Conservation (phyloP, 768 basidiomycete genomes). For the Phylloporus sp. region DNA sequence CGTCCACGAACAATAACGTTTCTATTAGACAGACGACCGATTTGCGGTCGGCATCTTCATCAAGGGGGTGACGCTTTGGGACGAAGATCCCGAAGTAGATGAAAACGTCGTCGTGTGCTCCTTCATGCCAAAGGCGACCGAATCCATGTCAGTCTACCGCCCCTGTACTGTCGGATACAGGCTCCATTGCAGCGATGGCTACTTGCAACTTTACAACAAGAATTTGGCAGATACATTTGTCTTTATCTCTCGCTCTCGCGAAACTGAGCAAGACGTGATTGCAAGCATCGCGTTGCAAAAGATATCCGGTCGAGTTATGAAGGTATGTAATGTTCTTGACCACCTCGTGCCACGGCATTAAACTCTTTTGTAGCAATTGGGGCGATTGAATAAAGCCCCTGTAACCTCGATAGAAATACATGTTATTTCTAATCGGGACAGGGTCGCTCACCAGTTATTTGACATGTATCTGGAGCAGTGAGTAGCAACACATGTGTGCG, state of each 20-base stretch:
- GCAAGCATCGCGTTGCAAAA: slow-evolving; percentile 62
- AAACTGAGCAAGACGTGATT: slow-evolving; percentile 45
- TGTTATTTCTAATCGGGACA: slow-evolving; percentile 66
- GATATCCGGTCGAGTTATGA: slow-evolving; percentile 50
- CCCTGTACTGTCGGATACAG: slow-evolving; percentile 52
- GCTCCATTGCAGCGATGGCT: slow-evolving; percentile 52
- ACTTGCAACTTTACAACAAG: slow-evolving; percentile 57
- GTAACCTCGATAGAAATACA: slow-evolving; percentile 57
- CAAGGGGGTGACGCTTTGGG: slow-evolving; percentile 54
- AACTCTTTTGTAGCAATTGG: slow-evolving; percentile 49
- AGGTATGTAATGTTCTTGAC: slow-evolving; percentile 32
- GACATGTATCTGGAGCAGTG: slow-evolving; percentile 68
- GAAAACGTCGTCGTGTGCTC: slow-evolving; percentile 60
- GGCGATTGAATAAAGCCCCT: slow-evolving; percentile 49
- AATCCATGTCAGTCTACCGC: slow-evolving; percentile 44
- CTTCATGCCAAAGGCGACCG: slow-evolving; percentile 53
- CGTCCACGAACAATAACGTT: neutral
- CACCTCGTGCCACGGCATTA: neutral
- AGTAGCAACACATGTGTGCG: slow-evolving; percentile 39
- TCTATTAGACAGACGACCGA: slow-evolving; percentile 51
- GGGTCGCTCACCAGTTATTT: slow-evolving; percentile 61
- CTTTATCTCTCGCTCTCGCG: slow-evolving; percentile 46
- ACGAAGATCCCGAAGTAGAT: slow-evolving; percentile 53
- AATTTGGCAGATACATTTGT: slow-evolving; percentile 53
- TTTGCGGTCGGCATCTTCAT: slow-evolving; percentile 65